Evolutionary conservation across 2,329 filamentous ascomycete species (phyloP), one percentile per base, ranked within the genome.

Genomic region (Alternaria hordeiaustralica): DNA sequence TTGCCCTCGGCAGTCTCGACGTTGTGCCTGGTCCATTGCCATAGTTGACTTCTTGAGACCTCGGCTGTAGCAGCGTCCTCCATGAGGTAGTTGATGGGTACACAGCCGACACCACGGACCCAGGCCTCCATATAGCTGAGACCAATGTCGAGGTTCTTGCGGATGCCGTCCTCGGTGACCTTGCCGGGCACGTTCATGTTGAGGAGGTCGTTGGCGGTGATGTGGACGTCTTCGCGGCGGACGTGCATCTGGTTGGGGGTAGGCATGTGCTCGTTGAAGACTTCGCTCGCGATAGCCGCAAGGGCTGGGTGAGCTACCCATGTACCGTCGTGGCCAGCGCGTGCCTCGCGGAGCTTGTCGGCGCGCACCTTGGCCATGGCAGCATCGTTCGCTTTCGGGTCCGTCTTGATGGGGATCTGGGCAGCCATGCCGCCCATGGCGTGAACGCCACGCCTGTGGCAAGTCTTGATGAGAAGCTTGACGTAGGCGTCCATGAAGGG

Each of bases 351-450:
- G 64, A 99, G 88, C 88, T 99, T 99, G 83, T 99, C 96, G 61
- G 93, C 92, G 66, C 93, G 91, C 47, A 99, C 94, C 65, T 89
- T 91, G 69, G 93, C 93, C 94, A 98, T 97, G 70, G 95, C 95
- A 79, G 90, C 90, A 76, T 97, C 94, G 83, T 98, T 97, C 78
- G 94, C 95, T 51, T 87, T 89, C 72, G 90, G 88, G 82, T 98
- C 92, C 79, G 96, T 92, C 87, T 98, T 98, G 86, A 98, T 97
- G 66, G 96, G 96, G 77, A 99, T 99, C 83, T 98, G 96, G 43
- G 96, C 96, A 4, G 95, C 95, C 96, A 99, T 98, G 70, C 96
- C 96, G 72, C 96, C 88, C 96, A 98, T 98, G 69, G 96, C 96
- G 82, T 98, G 96, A n/a, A 98, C 96, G 59, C 94, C 94, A 73